Percentiles rank a stretch among this genome's conserved stretches.
Conservation (phyloP, 2,329 filamentous ascomycete genomes). For the Scedosporium minutisporum region DNA sequence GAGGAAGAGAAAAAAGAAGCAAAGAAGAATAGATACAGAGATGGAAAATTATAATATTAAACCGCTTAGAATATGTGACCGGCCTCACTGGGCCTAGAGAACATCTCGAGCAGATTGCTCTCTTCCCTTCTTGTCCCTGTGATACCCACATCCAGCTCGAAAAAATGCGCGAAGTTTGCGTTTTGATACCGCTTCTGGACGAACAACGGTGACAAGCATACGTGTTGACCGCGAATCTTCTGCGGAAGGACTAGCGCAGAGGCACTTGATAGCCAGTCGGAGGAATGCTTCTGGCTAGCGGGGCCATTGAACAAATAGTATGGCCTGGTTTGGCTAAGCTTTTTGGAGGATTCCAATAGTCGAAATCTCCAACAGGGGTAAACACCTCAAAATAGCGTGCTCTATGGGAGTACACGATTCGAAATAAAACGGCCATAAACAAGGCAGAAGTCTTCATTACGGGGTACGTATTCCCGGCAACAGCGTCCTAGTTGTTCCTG, state of each 20-base stretch:
- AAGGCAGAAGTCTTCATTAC: no score
- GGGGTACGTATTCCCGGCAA: no score
- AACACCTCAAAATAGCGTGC: background rate
- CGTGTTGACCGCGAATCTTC: background rate
- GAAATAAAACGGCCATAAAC: no score
- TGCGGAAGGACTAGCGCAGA: background rate
- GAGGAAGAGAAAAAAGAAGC: background rate
- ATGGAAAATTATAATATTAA: background rate
- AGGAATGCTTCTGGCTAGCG: background rate
- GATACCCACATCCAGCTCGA: background rate
- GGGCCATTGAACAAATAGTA: background rate
- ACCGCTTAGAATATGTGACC: background rate
- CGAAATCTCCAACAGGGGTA: background rate
- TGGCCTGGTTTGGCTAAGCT: background rate
- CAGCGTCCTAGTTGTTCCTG: no score
- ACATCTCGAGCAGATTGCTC: background rate
- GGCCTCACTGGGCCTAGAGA: no score
- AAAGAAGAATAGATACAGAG: background rate
- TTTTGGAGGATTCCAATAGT: background rate
- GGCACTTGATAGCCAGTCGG: background rate
- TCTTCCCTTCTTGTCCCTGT: background rate
- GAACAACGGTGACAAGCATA: background rate
- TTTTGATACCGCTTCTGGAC: background rate
- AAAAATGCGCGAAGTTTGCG: background rate
- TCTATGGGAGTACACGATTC: background rate